Evolutionary conservation across 306 rosid genomes (phyloP).

Genomic region (Prunus davidiana): DNA sequence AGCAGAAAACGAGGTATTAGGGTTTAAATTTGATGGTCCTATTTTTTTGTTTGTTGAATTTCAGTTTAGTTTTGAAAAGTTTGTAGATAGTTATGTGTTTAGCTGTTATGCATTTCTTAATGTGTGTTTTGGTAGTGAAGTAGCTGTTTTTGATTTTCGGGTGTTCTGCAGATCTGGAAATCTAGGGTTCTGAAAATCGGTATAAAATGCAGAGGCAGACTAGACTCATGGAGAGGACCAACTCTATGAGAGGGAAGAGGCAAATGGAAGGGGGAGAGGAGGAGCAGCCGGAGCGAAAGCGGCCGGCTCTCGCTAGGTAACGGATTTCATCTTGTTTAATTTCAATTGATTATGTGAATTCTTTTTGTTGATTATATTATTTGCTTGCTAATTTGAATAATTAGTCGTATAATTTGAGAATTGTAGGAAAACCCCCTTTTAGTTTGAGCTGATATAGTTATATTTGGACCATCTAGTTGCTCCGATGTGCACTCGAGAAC

Average conservation of each 20-base stretch:
- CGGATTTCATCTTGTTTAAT: neutral
- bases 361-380: neutral
- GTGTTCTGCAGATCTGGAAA: constrained; percentile 46
- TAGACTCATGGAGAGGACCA: constrained; percentile 51
- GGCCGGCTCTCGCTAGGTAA: constrained; percentile 97
- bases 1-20: neutral
- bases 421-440: neutral
- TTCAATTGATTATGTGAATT: constrained; percentile 13
- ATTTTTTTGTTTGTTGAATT: constrained; percentile 1
- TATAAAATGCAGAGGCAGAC: constrained; percentile 61
- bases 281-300: constrained; percentile 88
- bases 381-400: neutral
- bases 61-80: constrained; percentile 20
- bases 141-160: constrained; percentile 27
- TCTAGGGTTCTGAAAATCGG: constrained; percentile 24
- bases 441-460: neutral
- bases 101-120: constrained; percentile 33
- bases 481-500: neutral
- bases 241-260: constrained; percentile 78
- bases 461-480: neutral
- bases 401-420: neutral
- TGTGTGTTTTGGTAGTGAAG: neutral
- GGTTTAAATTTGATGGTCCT: constrained; percentile 1
- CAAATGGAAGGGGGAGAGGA: constrained; percentile 75
- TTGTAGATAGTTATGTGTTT: constrained; percentile 29